A percentile compares a stretch with the other conserved stretches of the same genome.
Evolutionary conservation across 139 green algal genomes (phyloP).

Genomic region (Asterochloris erici): DNA sequence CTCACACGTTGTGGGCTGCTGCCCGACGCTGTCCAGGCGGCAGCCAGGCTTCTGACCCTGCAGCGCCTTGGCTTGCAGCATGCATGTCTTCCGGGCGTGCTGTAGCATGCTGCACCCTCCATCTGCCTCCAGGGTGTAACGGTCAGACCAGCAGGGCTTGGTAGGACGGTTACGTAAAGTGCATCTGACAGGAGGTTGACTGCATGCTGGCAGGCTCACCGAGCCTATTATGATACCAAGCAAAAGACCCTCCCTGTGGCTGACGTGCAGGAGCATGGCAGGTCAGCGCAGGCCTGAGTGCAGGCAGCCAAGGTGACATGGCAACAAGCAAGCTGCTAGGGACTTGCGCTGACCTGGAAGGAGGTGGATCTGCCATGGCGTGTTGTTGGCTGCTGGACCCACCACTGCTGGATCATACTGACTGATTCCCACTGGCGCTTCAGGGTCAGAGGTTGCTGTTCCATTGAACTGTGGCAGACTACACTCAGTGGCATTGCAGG

Average conservation of each 20-base stretch:
- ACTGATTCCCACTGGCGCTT: not conserved
- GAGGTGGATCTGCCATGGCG: conserved; percentile 12
- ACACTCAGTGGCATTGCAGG: not conserved
- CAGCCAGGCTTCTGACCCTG: not conserved
- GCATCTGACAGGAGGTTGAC: not conserved
- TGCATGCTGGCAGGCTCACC: not conserved
- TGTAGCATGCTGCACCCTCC: not conserved
- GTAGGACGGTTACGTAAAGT: not conserved
- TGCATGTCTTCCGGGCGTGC: not conserved
- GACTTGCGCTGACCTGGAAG: not conserved
- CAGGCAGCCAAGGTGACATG: not conserved
- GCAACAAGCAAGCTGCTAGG: not conserved
- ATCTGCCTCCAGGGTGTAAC: not conserved
- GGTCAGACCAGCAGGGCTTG: not conserved
- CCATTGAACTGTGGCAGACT: not conserved
- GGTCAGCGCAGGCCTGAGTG: not conserved
- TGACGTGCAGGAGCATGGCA: not conserved
- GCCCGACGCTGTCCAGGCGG: not conserved
- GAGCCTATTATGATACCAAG: not conserved
- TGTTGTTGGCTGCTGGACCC: not conserved
- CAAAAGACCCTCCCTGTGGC: not conserved
- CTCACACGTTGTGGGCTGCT: not conserved
- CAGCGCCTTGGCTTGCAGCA: not conserved
- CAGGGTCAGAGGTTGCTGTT: conserved; percentile 1
- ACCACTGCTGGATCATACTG: conserved; percentile 13